A percentile compares a stretch with the other conserved stretches of the same genome.
Conservation (phyloP, 805 yeast genomes). For the Starmerella apis region DNA sequence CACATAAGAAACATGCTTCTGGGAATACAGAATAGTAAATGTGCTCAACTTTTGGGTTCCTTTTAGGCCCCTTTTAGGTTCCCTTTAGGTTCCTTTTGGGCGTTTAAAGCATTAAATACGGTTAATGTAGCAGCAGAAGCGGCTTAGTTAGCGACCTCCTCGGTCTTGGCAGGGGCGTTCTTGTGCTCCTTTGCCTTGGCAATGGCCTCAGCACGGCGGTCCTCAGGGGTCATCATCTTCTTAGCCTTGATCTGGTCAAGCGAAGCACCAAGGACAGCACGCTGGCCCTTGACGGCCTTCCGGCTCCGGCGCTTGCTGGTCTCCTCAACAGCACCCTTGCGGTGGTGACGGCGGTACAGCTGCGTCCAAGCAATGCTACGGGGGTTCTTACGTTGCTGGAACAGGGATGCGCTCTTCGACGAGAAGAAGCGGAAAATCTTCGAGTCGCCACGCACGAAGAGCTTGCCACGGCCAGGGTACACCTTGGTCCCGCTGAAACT, state of each 20-base stretch:
- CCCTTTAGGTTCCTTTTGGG: neutral
- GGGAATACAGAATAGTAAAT: too few relatives aligned
- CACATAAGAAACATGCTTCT: too few relatives aligned
- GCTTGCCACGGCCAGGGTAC: constrained; percentile 99
- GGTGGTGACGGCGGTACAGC: constrained; percentile 98
- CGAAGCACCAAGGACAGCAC: constrained; percentile 99
- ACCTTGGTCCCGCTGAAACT: constrained; percentile 98
- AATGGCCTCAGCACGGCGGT: constrained; percentile 90
- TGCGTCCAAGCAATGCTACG: constrained; percentile 99
- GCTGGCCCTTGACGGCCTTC: constrained; percentile 96
- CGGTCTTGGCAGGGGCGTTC: constrained; percentile 91
- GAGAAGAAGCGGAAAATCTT: constrained; percentile 98
- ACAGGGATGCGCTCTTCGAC: constrained; percentile 93
- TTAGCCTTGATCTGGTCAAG: constrained; percentile 96
- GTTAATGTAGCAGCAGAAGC: constrained; percentile 4
- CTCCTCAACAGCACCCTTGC: constrained; percentile 99
- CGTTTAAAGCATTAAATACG: constrained; percentile 8
- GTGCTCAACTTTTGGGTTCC: neutral
- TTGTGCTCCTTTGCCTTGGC: constrained; percentile 40
- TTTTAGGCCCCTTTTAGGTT: too few relatives aligned
- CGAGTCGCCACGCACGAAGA: constrained; percentile 99
- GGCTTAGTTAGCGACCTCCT: constrained; percentile 41
- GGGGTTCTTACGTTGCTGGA: constrained; percentile 99
- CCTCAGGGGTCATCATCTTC: constrained; percentile 91
- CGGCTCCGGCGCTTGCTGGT: constrained; percentile 92